Conservation (phyloP, 441 rosid species). For the Jatropha multifida region DNA sequence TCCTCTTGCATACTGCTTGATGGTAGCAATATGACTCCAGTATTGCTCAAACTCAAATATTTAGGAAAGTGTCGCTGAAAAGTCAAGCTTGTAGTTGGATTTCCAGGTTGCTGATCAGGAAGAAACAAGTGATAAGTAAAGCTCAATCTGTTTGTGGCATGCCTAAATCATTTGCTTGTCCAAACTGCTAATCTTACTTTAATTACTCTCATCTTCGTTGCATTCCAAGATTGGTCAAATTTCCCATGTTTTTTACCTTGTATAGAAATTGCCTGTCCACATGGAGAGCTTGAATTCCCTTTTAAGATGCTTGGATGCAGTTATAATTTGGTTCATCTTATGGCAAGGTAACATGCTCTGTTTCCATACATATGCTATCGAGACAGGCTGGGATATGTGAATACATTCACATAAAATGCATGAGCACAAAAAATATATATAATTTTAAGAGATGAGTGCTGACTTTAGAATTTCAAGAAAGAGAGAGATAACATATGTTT, state of each 20-base stretch:
- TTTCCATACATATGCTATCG: neutral
- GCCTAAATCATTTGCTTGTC: constrained; percentile 5
- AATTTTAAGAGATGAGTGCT: neutral
- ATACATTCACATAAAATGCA: neutral
- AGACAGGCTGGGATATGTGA: neutral
- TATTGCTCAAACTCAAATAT: neutral
- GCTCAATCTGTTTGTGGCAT: neutral
- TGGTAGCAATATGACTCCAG: neutral
- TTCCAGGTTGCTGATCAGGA: constrained; percentile 5
- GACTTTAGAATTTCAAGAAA: neutral
- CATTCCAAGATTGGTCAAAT: neutral
- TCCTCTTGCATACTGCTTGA: neutral
- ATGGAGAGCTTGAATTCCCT: neutral
- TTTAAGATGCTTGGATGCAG: neutral
- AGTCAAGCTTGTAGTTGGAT: neutral
- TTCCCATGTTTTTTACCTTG: neutral
- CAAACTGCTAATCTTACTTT: neutral
- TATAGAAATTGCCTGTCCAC: neutral
- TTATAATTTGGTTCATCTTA: neutral
- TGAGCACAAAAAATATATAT: neutral
- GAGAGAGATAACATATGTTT: neutral
- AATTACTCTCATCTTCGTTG: neutral
- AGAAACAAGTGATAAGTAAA: neutral
- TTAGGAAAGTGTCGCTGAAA: constrained; percentile 9
- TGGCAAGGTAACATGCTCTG: neutral